Evolutionary conservation across 108 stramenopile species (phyloP).

Genomic region (Mediolabrus comicus): DNA sequence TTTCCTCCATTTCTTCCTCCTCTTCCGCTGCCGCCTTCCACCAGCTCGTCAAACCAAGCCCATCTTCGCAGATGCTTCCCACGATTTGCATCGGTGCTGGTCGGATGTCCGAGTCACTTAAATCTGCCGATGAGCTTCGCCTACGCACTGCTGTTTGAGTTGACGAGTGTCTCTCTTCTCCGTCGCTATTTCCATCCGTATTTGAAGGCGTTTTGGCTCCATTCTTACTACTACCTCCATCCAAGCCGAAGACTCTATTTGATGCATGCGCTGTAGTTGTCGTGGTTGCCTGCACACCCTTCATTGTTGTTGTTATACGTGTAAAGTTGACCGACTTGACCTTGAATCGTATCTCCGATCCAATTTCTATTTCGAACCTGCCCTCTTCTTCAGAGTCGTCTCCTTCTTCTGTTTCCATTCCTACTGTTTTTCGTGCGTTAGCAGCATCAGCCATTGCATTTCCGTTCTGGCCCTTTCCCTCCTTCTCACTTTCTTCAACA

Average conservation of each 20-base stretch:
- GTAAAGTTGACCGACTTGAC: constrained; percentile 87
- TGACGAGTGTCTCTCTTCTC: constrained; percentile 1
- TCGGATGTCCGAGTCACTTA: constrained; percentile 51
- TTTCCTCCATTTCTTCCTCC: constrained; percentile 51
- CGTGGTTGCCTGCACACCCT: constrained; percentile 80
- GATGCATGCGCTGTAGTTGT: constrained; percentile 51
- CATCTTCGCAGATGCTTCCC: constrained; percentile 88
- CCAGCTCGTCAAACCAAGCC: constrained; percentile 80
- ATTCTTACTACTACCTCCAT: constrained; percentile 10
- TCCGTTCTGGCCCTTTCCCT: constrained; percentile 23
- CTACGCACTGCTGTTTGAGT: constrained; percentile 50
- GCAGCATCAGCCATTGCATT: constrained; percentile 16
- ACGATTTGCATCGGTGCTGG: constrained; percentile 82
- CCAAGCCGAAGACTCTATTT: constrained; percentile 17
- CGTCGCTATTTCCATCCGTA: constrained; percentile 2
- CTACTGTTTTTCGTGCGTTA: constrained; percentile 8
- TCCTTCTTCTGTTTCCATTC: constrained; percentile 28
- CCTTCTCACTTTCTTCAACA: constrained; percentile 4
- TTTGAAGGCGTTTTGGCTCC: constrained; percentile 13
- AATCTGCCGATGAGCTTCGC: constrained; percentile 74
- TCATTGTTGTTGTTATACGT: constrained; percentile 81
- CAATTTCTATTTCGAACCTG: constrained; percentile 82
- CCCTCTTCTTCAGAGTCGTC: constrained; percentile 30
- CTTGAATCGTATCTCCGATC: constrained; percentile 84
- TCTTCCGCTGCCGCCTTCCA: constrained; percentile 55